phyloP scores from a whole-genome alignment of 208 protist species.

The Leishmania tropica region DNA sequence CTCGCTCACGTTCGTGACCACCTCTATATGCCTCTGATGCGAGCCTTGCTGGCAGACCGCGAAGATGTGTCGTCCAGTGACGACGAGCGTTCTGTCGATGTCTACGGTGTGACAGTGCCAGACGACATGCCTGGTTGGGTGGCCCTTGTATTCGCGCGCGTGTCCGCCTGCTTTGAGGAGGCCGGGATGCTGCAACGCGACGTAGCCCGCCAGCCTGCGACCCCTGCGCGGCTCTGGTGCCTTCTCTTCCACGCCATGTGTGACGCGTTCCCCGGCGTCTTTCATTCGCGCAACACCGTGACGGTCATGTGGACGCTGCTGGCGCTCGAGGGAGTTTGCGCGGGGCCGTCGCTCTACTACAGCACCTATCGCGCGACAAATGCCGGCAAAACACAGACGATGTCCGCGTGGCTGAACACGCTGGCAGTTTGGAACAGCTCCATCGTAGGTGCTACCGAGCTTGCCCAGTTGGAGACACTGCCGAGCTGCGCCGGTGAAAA shows the following conservation, averaged over 20 bases:
- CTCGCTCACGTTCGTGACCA: conserved; percentile 16
- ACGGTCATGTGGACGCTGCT: conserved; percentile 46
- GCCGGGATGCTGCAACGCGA: conserved; percentile 30
- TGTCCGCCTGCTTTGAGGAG: conserved; percentile 32
- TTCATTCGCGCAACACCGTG: conserved; percentile 52
- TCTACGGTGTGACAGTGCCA: not conserved
- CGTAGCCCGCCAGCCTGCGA: conserved; percentile 31
- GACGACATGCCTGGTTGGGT: conserved; percentile 15
- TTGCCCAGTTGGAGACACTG: not conserved
- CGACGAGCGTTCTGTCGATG: not conserved
- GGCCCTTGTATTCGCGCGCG: conserved; percentile 26
- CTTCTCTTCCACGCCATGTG: conserved; percentile 35
- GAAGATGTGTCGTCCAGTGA: not conserved
- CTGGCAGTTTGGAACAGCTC: not conserved
- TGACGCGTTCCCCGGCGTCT: conserved; percentile 52
- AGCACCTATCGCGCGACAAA: conserved; percentile 9
- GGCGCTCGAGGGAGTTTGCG: conserved; percentile 43
- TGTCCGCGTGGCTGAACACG: conserved; percentile 10
- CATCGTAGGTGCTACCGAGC: not conserved
- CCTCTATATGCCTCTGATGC: conserved; percentile 13
- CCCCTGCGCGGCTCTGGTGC: conserved; percentile 40
- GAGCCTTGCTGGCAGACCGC: not conserved
- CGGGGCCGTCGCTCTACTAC: conserved; percentile 18
- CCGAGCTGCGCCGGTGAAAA: not conserved
- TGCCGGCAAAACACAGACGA: conserved; percentile 23